Percentiles rank a stretch among this genome's conserved stretches.
Conservation (phyloP, 2,329 filamentous ascomycete species). For the Geosmithia morbida region DNA sequence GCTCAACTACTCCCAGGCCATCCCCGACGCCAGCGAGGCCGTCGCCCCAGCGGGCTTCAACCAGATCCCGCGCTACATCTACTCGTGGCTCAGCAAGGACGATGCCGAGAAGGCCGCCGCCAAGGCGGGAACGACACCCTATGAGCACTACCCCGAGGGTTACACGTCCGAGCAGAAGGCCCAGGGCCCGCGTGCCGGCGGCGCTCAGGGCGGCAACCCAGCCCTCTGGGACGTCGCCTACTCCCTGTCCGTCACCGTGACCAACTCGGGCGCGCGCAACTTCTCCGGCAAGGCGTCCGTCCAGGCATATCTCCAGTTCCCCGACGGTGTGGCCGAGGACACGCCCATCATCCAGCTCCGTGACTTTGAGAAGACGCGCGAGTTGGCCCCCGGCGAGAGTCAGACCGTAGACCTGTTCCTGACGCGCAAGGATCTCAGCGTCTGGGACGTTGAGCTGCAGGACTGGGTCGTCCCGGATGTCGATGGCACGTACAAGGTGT, state of each 20-base stretch:
- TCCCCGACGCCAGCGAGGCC: constrained; percentile 39
- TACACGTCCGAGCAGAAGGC: constrained; percentile 37
- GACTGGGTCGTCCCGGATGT: constrained; percentile 46
- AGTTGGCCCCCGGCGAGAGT: constrained; percentile 37
- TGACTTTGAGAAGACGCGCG: constrained; percentile 54
- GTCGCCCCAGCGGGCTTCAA: constrained; percentile 45
- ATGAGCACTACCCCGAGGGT: constrained; percentile 50
- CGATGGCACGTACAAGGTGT: constrained; percentile 20
- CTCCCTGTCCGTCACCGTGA: constrained; percentile 27
- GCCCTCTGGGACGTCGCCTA: constrained; percentile 41
- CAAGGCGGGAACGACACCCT: constrained; percentile 13
- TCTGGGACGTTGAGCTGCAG: constrained; percentile 53
- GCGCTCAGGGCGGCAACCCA: constrained; percentile 55
- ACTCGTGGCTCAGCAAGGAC: constrained; percentile 43
- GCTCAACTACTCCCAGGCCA: constrained; percentile 29
- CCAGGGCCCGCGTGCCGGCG: constrained; percentile 42
- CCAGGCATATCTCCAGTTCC: constrained; percentile 31
- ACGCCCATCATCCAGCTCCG: constrained; percentile 56
- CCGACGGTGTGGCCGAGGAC: constrained; percentile 26
- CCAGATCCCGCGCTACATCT: constrained; percentile 51
- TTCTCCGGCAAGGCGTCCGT: constrained; percentile 28
- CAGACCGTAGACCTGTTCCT: constrained; percentile 40
- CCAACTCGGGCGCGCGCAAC: constrained; percentile 30
- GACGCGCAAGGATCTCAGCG: constrained; percentile 56
- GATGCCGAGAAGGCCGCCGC: constrained; percentile 25